Evolutionary conservation across 108 stramenopile genomes (phyloP), one percentile per base, ranked within the genome.

Genomic region (Fistulifera solaris): DNA sequence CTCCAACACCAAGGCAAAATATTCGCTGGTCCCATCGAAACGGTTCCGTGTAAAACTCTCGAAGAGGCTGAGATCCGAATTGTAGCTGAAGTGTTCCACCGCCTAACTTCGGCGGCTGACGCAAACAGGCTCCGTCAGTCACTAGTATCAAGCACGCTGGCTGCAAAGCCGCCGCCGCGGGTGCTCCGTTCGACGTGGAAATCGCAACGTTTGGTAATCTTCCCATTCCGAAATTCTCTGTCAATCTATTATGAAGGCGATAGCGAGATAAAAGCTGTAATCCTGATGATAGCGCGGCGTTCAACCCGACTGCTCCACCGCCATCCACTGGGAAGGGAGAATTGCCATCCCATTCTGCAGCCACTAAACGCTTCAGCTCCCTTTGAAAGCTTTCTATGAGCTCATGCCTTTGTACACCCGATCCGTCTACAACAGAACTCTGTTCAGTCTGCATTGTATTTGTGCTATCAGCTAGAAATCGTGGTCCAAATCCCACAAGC

Each of bases 11-110:
- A 38, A 89, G 45, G 40, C 77, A 73, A 59, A 85, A 85, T 6
- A 89, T 75, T 40, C 87, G 59, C 66, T 89, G 87, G 58, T 89
- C 87, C 87, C 87, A 89, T 49, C 87, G 68, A 66, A 89, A 89
- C 1, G 87, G 87, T 48, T 85, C 83, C 38, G 58, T 59, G 38
- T 89, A 85, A 62, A 85, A 85, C 43, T 85, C 83, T 48, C 81
- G 76, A 4, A 85, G 48, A 5, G 83, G 79, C 64, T 76, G 65
- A 19, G 73, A 74, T 21, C 80, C 82, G 51, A 73, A 76, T 48
- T 80, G 77, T 11, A 88, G 58, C 48, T 81, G 71, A n/a, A 85
- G 61, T 11, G 67, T 44, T 17, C 87, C 83, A 39, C 83, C 87
- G 40, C 87, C 83, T 41, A 77, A 65, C 18, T 57, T 59, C 16